These are phyloP conservation scores for Rhynchosporium graminicola DNA, from an alignment of 2,329 filamentous ascomycete species.

Conservation along the genomic window DNA sequence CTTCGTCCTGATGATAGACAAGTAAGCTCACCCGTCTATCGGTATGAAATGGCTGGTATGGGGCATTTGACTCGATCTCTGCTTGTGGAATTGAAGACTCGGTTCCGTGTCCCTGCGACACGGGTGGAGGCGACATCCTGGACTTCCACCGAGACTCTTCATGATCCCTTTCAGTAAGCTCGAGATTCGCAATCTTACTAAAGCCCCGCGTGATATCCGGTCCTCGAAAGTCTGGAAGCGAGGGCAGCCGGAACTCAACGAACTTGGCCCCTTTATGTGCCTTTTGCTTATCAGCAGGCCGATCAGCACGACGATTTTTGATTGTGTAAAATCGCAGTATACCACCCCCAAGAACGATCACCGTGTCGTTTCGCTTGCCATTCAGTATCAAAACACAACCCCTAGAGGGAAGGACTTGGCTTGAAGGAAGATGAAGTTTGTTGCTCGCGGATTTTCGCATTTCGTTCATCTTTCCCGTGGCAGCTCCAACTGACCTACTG, in stretches of 20 bases:
- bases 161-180: slow-evolving; percentile 36
- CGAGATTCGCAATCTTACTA: slow-evolving; percentile 45
- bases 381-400: slow-evolving; percentile 67
- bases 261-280: slow-evolving; percentile 45
- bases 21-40: slow-evolving; percentile 81
- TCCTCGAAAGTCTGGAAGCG: slow-evolving; percentile 59
- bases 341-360: slow-evolving; percentile 67
- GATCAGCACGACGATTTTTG: slow-evolving; percentile 49
- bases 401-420: slow-evolving; percentile 53
- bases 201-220: slow-evolving; percentile 57
- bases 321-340: slow-evolving; percentile 61
- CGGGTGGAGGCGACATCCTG: slow-evolving; percentile 41
- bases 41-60: slow-evolving; percentile 95
- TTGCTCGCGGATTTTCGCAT: slow-evolving; percentile 74
- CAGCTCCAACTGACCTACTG: slow-evolving; percentile 68
- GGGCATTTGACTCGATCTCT: slow-evolving; percentile 93
- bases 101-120: slow-evolving; percentile 45
- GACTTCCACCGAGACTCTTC: slow-evolving; percentile 42
- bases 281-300: slow-evolving; percentile 57
- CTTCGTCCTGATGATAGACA: slow-evolving; percentile 51
- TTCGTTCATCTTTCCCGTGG: slow-evolving; percentile 70
- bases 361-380: slow-evolving; percentile 59
- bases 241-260: slow-evolving; percentile 64
- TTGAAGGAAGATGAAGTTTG: slow-evolving; percentile 68
- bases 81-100: slow-evolving; percentile 71